Conservation (phyloP, 768 basidiomycete genomes). For the Lactarius quietus region DNA sequence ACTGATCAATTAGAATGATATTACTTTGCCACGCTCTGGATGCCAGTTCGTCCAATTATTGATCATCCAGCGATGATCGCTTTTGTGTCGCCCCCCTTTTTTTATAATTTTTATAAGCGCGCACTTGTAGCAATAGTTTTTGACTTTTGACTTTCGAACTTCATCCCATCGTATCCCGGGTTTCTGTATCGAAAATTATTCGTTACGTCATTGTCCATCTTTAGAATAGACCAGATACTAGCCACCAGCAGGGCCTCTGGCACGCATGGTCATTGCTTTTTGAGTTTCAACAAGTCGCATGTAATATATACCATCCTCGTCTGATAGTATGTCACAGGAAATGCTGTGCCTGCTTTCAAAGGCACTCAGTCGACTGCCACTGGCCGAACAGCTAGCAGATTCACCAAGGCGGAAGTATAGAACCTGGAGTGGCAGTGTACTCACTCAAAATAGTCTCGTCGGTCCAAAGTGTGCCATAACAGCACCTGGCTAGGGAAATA, state of each 20-base stretch:
- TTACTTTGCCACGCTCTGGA: not conserved
- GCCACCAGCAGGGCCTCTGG: no score
- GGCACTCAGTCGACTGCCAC: not conserved
- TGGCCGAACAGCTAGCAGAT: not conserved
- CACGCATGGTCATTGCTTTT: no score
- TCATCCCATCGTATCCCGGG: not conserved
- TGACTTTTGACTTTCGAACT: not conserved
- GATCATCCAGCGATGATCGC: not conserved
- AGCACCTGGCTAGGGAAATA: not conserved
- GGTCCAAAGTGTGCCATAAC: not conserved
- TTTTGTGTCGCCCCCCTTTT: not conserved
- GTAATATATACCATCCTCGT: no score
- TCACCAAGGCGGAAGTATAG: not conserved
- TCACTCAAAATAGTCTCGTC: not conserved
- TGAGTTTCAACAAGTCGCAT: no score
- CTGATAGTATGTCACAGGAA: no score
- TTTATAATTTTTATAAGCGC: not conserved
- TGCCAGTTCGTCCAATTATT: not conserved
- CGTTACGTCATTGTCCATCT: slow-evolving; percentile 3
- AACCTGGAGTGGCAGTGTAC: not conserved
- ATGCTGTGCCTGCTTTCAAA: no score
- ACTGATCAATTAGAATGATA: not conserved
- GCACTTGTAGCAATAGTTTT: slow-evolving; percentile 18
- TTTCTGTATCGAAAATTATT: slow-evolving; percentile 5
- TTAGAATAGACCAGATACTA: slow-evolving; percentile 12